Base-by-base conservation (phyloP, 495 filamentous ascomycete genomes). In the Bacidia rubella region DNA sequence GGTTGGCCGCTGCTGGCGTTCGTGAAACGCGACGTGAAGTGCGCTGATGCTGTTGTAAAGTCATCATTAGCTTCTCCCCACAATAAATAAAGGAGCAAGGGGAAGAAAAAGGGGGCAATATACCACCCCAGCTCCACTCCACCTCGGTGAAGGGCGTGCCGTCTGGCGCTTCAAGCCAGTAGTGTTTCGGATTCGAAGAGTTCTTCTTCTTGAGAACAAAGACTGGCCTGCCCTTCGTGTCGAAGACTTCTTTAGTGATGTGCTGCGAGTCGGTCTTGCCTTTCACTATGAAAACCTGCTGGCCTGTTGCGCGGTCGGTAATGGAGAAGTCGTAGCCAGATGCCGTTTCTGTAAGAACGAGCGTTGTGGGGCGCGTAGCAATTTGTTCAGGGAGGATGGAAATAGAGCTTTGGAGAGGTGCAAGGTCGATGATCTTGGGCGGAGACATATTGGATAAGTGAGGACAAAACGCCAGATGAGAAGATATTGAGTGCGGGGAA, bases 291-390 rank as follows among this genome's bases (percentile, higher is more conserved):
- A 49, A 49, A 11, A 49, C 5, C 9, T 4, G 11, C 21, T 49
- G 22, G 46, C 23, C 23, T 23, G 46, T 49, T 32, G 4, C 26
- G 46, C 46, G 9, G 46, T 49, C 21, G n/a, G 22, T 49, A 21
- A 49, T 49, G 46, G 4, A 5, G 46, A 49, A 49, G 46, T 49
- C 46, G 19, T 49, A 25, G 46, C 26, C 46, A 10, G 46, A 49
- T 9, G 46, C 23, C 25, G 9, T 49, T 49, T 49, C 46, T 21
- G 21, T 32, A n/a, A 49, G 46, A 21, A 49, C 25, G 46, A 49
- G 46, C 5, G 3, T 23, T 12, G 46, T 49, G 46, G 46, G 26
- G 46, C 21, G 12, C 10, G 12, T 32, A 19, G 21, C 21, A 19
- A 49, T 49, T 9, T 49, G 19, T 9, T 21, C n/a, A 4, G 46